phyloP scores from a whole-genome alignment of 805 yeast genomes.

The Scheffersomyces lignosus region DNA sequence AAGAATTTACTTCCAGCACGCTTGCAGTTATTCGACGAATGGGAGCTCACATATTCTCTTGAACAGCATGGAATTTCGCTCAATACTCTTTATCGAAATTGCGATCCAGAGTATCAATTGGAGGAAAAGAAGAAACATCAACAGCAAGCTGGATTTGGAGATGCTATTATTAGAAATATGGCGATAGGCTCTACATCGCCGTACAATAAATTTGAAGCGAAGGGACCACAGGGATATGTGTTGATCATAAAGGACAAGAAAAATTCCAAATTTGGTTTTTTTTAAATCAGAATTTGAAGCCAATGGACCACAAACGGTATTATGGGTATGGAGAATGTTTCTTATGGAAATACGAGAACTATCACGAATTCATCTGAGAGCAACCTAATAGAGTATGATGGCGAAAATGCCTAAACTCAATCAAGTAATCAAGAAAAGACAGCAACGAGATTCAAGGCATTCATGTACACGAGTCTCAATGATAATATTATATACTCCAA shows the following conservation, averaged over 20 bases:
- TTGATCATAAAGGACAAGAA: slow-evolving; percentile 66
- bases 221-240: slow-evolving; percentile 65
- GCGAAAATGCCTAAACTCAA: no score
- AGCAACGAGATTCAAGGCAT: slow-evolving; percentile 62
- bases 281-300: slow-evolving; percentile 68
- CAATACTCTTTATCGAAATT: slow-evolving; percentile 66
- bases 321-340: slow-evolving; percentile 96
- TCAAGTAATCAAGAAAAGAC: not conserved
- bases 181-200: slow-evolving; percentile 15
- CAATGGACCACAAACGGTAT: slow-evolving; percentile 70
- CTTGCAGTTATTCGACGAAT: slow-evolving; percentile 70
- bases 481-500: slow-evolving; percentile 85
- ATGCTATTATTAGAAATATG: slow-evolving; percentile 30
- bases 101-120: slow-evolving; percentile 45
- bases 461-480: slow-evolving; percentile 83
- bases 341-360: slow-evolving; percentile 73
- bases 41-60: slow-evolving; percentile 79
- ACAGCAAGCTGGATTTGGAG: slow-evolving; percentile 36
- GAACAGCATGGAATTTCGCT: slow-evolving; percentile 93
- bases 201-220: slow-evolving; percentile 14
- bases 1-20: slow-evolving; percentile 75
- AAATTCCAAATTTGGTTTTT: slow-evolving; percentile 73
- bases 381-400: slow-evolving; percentile 3
- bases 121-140: slow-evolving; percentile 17
- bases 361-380: no score